Percentiles rank a stretch among this genome's conserved stretches.
phyloP scores from a whole-genome alignment of 306 rosid species.

The Lithocarpus polystachyus region DNA sequence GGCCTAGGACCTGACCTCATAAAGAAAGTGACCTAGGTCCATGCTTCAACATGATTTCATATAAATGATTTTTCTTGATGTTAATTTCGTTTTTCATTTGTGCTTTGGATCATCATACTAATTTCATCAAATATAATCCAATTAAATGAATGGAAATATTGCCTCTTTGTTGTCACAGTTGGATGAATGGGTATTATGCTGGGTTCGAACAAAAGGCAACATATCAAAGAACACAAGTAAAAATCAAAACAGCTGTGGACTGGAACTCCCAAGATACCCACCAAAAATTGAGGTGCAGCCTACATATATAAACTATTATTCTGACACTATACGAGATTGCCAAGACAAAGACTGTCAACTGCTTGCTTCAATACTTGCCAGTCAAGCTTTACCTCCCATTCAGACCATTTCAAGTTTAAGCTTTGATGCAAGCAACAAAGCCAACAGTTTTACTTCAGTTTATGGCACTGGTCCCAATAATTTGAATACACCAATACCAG shows the following conservation, averaged over 20 bases:
- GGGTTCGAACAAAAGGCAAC: conserved; percentile 57
- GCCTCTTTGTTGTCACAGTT: conserved; percentile 39
- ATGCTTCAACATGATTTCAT: background rate
- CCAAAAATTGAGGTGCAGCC: conserved; percentile 27
- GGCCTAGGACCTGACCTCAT: background rate
- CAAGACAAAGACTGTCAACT: conserved; percentile 48
- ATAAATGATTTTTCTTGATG: background rate
- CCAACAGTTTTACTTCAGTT: conserved; percentile 20
- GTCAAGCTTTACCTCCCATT: conserved; percentile 43
- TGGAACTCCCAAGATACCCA: conserved; percentile 14
- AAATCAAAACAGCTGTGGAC: conserved; percentile 33
- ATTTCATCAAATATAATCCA: background rate
- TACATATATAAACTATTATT: conserved; percentile 15
- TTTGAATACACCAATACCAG: conserved; percentile 32
- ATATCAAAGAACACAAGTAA: conserved; percentile 34
- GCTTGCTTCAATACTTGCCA: conserved; percentile 55
- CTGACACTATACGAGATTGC: conserved; percentile 38
- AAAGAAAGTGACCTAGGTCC: background rate
- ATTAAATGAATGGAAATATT: conserved; percentile 11
- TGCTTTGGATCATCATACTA: background rate
- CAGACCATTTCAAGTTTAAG: conserved; percentile 29
- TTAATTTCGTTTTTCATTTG: background rate
- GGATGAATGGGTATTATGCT: conserved; percentile 83
- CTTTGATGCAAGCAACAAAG: conserved; percentile 21
- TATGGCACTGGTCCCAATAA: conserved; percentile 25